Evolutionary conservation across 306 rosid genomes (phyloP), one percentile per base, ranked within the genome.

Genomic region (Quercus gilva): DNA sequence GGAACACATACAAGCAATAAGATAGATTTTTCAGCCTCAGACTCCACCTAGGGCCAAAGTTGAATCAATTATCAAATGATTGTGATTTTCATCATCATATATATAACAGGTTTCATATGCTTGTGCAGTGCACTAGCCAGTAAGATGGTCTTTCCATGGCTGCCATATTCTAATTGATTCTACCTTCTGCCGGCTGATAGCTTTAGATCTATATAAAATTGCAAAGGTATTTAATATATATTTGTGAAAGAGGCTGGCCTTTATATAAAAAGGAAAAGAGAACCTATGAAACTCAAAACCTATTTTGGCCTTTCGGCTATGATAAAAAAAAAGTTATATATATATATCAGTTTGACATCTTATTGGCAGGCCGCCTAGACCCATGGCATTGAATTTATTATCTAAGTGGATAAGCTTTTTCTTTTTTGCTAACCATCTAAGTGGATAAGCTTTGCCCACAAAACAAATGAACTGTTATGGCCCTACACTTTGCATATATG

Each of bases 51-150:
- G 61, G 67, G 63, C 69, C 69, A 67, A 64, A 76, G 52, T 19
- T 57, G 84, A 72, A 84, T 72, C 81, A 76, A 64, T 79, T 72
- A 76, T 80, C 84, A 84, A 80, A 80, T 80, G 67, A 84, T 72
- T 72, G 81, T 80, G 74, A 43, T 71, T 76, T 63, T 37, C 73
- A 51, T 74, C 33, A 78, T 79, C 23, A 68, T 45, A 18, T 43
- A 12, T 33, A 17, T 35, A 45, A 68, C 41, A 45, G 28, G 41
- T 68, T 13, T 68, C 72, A 68, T 68, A 68, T 68, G 72, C 72
- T 56, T 75, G 55, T 71, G 76, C 75, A 43, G 63, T 59, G 68
- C 73, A 65, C 84, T 76, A 76, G 74, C 55, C 87, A 64, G 85
- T 68, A 68, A 68, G 28, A 68, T 68, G 26, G 14, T 33, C 72